Base-by-base conservation (phyloP, 148 eudicot species). In the Rhododendron simsii region DNA sequence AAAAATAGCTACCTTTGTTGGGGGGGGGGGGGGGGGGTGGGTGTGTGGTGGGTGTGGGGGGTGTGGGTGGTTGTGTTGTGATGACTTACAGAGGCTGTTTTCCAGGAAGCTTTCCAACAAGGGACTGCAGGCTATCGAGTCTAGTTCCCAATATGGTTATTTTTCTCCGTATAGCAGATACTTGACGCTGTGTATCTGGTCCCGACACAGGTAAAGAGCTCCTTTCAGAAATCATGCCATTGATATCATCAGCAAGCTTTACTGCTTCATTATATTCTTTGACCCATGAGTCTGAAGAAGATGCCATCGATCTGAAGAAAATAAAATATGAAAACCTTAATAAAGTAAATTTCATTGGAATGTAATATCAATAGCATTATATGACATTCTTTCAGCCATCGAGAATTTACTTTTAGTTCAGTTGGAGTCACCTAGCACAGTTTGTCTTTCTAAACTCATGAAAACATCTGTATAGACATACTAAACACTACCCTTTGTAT, bases 141-240 rank as follows among this genome's bases (percentile, higher is more conserved):
- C 95, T 95, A 74, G 99, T 94, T 81, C 98, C 98, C 89, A 96
- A 84, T 87, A 96, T 95, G 37, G 99, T 96, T 80, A 94, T 91
- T 87, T 96, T 96, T 82, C 99, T 88, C 69, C 99, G 86, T 83
- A 92, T 89, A 28, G 99, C 88, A 78, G 99, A 94, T 85, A 92
- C 90, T 89, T 95, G 95, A 33, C 98, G 95, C 45, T 96, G 94
- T 39, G 93, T 88, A 33, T 95, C 96, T 81, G 95, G 88, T 87
- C 98, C 96, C 16, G 91, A 86, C 9, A 83, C 87, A 47, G 91
- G 87, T 83, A 88, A n/a, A 80, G 93, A 89, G 78, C 91, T 88
- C 89, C 93, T 95, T 86, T 92, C 96, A 48, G 99, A 92, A 80
- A 96, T 93, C 96, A 93, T 93, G 82, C 89, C 91, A 84, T 86